Evolutionary conservation across 139 green algal species (phyloP), one percentile per base, ranked within the genome.

Genomic region (Coelastrella sp.): DNA sequence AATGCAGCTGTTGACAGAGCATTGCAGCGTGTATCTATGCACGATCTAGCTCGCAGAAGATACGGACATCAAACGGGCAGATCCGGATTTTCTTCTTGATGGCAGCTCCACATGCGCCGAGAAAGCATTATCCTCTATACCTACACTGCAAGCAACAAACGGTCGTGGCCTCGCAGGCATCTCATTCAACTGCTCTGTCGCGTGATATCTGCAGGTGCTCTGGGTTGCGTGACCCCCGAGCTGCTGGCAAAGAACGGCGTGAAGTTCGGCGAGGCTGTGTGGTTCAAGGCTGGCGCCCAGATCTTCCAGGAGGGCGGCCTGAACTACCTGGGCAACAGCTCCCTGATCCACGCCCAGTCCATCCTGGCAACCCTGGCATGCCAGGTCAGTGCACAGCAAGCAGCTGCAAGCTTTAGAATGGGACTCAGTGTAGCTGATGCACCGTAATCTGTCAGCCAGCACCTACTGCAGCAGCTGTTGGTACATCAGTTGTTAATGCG

Each of bases 241-340:
- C 87, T 97, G 73, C 92, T 97, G 83, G 89, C 90, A 86, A 92
- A 93, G 77, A 93, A 95, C 89, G 92, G 93, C 80, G 90, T 94
- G 80, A 60, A 75, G 10, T 96, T 96, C 91, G 91, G 92, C 80
- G 94, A 96, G 93, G 92, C 96, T 76, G 94, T 98, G 66, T 99
- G 98, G 98, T 99, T 98, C 95, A 99, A 99, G 97, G 97, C 97
- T 91, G 98, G 98, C 73, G 94, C 97, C 79, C 93, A 97, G 92
- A 99, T 99, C 96, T 99, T 99, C 94, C 81, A 88, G 66, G 95
- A 96, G 58, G 98, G 96, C 83, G 93, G 96, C 93, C 95, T 99
- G 47, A 95, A 99, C 96, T 99, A 99, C 96, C 94, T 99, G 88
- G 98, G 98, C 95, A 99, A 98, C 97, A 90, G 96, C 78, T 93